A percentile compares a stretch with the other conserved stretches of the same genome.
phyloP scores from a whole-genome alignment of 352 stramenopile genomes.

The Phytophthora brassicae region DNA sequence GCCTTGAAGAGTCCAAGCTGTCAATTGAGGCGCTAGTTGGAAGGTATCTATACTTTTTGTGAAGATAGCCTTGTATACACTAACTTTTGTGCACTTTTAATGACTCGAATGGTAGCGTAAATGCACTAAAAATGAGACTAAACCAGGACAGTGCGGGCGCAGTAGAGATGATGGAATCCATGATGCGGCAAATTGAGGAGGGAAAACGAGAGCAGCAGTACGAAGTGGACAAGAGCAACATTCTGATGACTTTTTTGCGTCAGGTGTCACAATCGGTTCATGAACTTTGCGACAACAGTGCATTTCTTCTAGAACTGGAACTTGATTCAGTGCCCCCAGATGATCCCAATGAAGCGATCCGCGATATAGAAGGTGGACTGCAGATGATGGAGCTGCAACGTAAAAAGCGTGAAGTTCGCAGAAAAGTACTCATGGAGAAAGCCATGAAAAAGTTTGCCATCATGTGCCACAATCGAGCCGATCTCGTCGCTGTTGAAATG shows the following conservation, averaged over 20 bases:
- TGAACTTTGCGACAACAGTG: constrained; percentile 50
- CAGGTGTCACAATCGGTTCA: constrained; percentile 58
- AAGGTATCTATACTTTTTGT: constrained; percentile 37
- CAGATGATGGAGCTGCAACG: constrained; percentile 60
- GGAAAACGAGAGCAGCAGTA: constrained; percentile 63
- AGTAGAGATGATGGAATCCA: constrained; percentile 61
- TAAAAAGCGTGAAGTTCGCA: constrained; percentile 72
- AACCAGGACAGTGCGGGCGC: constrained; percentile 73
- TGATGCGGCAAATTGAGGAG: constrained; percentile 71
- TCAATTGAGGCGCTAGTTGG: constrained; percentile 66
- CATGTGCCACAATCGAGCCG: constrained; percentile 55
- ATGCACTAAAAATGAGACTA: constrained; percentile 65
- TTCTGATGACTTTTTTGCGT: constrained; percentile 60
- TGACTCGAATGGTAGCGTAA: constrained; percentile 41
- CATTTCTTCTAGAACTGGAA: constrained; percentile 53
- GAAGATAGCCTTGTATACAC: not conserved
- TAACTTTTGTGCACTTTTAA: not conserved
- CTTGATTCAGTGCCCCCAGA: constrained; percentile 31
- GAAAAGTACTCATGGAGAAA: constrained; percentile 75
- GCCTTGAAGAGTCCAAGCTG: constrained; percentile 69
- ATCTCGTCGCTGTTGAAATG: constrained; percentile 63
- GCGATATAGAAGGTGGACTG: constrained; percentile 18
- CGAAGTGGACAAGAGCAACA: constrained; percentile 49
- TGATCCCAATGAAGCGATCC: constrained; percentile 20
- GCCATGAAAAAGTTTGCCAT: constrained; percentile 71